These are phyloP conservation scores for Chalara sp. DNA, from an alignment of 2,329 filamentous ascomycete genomes.

Conservation along the genomic window DNA sequence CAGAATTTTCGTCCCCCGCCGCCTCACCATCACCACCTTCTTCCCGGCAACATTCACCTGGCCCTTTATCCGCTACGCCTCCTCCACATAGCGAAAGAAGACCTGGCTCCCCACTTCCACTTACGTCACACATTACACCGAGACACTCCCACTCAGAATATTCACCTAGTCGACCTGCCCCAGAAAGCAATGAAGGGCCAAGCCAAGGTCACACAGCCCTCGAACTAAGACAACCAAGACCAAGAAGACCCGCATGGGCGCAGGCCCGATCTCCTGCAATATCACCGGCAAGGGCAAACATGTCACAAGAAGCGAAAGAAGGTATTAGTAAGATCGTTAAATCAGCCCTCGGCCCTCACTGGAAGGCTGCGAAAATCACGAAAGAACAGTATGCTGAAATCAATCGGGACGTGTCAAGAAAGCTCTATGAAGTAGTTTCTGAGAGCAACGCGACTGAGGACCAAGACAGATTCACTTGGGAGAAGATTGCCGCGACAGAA, in stretches of 20 bases:
- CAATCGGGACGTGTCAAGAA: conserved; percentile 82
- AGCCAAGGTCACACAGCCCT: conserved; percentile 21
- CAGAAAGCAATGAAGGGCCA: conserved; percentile 12
- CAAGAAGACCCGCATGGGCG: conserved; percentile 21
- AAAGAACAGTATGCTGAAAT: conserved; percentile 90
- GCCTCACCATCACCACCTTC: conserved; percentile 58
- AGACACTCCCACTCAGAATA: conserved; percentile 70
- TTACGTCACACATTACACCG: conserved; percentile 68
- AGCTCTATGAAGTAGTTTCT: conserved; percentile 65
- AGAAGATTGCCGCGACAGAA: conserved; percentile 70
- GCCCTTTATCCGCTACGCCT: conserved; percentile 61
- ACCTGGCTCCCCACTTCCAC: conserved; percentile 58
- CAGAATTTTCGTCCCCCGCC: conserved; percentile 54
- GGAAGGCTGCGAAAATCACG: conserved; percentile 70
- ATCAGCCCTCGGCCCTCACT: conserved; percentile 68
- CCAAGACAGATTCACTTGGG: conserved; percentile 61
- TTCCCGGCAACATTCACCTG: conserved; percentile 60
- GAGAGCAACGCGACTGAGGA: conserved; percentile 47
- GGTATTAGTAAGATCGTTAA: conserved; percentile 87
- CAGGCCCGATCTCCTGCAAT: conserved; percentile 38
- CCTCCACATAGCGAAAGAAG: conserved; percentile 56
- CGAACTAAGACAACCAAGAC: conserved; percentile 25
- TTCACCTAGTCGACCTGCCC: conserved; percentile 52
- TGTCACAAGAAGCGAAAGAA: conserved; percentile 79
- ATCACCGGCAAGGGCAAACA: conserved; percentile 58